Conservation (phyloP, 2,329 filamentous ascomycete genomes). For the Aspergillus sp. region DNA sequence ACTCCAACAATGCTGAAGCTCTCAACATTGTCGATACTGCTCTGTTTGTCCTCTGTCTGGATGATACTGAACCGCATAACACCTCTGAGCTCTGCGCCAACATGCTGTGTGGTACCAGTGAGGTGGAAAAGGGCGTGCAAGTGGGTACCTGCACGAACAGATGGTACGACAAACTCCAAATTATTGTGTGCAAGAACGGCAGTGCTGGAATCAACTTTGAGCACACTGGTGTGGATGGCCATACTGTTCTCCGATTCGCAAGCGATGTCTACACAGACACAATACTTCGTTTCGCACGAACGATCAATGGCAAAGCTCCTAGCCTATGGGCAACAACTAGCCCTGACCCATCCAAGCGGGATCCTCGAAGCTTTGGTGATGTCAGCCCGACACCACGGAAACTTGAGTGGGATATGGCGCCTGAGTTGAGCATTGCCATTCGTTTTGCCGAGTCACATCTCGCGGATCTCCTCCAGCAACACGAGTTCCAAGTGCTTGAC, state of each 20-base stretch:
- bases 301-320: conserved; percentile 91
- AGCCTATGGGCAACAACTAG: conserved; percentile 88
- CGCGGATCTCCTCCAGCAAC: conserved; percentile 92
- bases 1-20: conserved; percentile 93
- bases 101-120: conserved; percentile 94
- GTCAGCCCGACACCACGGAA: conserved; percentile 94
- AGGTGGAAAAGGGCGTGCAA: conserved; percentile 89
- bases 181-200: conserved; percentile 98
- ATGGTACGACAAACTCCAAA: conserved; percentile 99
- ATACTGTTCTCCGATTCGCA: conserved; percentile 93
- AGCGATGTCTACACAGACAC: conserved; percentile 98
- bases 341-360: conserved; percentile 88
- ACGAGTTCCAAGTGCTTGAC: conserved; percentile 91
- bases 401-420: conserved; percentile 95
- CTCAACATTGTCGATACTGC: conserved; percentile 94
- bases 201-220: conserved; percentile 99
- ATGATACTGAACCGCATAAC: conserved; percentile 82
- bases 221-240: conserved; percentile 95
- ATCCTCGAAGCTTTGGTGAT: conserved; percentile 87
- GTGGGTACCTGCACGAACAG: conserved; percentile 97
- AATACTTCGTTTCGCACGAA: conserved; percentile 89
- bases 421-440: conserved; percentile 84
- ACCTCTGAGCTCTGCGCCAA: conserved; percentile 90
- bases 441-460: conserved; percentile 94
- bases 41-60: conserved; percentile 86